These are phyloP conservation scores for Alternaria gansuensis DNA, from an alignment of 2,329 filamentous ascomycete species.

Conservation along the genomic window DNA sequence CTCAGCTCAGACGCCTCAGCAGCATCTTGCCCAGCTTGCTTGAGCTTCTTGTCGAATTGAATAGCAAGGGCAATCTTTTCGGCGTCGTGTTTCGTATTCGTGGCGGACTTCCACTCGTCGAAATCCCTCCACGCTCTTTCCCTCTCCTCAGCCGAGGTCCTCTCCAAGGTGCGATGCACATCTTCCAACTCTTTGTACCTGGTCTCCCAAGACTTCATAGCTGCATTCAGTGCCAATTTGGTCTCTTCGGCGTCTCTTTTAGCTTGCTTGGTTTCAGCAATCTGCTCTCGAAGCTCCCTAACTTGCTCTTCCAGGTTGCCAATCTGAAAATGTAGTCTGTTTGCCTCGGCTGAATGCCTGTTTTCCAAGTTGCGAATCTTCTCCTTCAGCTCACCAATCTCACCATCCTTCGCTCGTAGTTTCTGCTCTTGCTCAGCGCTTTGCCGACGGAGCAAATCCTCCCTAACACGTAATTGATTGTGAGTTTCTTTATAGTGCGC, in stretches of 20 bases:
- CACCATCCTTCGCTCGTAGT: slow-evolving; percentile 61
- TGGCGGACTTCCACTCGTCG: slow-evolving; percentile 55
- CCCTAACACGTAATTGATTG: slow-evolving; percentile 59
- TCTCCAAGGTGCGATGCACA: slow-evolving; percentile 51
- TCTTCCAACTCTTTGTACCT: slow-evolving; percentile 57
- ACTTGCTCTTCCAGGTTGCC: slow-evolving; percentile 62
- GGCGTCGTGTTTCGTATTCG: slow-evolving; percentile 47
- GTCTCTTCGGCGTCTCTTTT: slow-evolving; percentile 52
- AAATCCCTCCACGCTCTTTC: slow-evolving; percentile 51
- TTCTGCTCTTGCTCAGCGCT: slow-evolving; percentile 61
- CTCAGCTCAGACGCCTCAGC: slow-evolving; percentile 49
- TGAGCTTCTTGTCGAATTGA: slow-evolving; percentile 54
- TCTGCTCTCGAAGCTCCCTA: slow-evolving; percentile 60
- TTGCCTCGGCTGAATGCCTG: slow-evolving; percentile 61
- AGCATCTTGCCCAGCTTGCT: slow-evolving; percentile 59
- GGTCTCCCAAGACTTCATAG: slow-evolving; percentile 53
- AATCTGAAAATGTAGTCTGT: slow-evolving; percentile 61
- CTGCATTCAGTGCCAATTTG: slow-evolving; percentile 42
- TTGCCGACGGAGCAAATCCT: slow-evolving; percentile 60
- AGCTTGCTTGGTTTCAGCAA: slow-evolving; percentile 56
- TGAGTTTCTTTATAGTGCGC: slow-evolving; percentile 62
- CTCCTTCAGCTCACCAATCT: slow-evolving; percentile 62
- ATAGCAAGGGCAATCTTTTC: slow-evolving; percentile 54
- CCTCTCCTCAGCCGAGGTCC: slow-evolving; percentile 50
- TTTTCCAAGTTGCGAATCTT: slow-evolving; percentile 61